Conservation (phyloP, 805 yeast genomes). For the Ogataea corticis region DNA sequence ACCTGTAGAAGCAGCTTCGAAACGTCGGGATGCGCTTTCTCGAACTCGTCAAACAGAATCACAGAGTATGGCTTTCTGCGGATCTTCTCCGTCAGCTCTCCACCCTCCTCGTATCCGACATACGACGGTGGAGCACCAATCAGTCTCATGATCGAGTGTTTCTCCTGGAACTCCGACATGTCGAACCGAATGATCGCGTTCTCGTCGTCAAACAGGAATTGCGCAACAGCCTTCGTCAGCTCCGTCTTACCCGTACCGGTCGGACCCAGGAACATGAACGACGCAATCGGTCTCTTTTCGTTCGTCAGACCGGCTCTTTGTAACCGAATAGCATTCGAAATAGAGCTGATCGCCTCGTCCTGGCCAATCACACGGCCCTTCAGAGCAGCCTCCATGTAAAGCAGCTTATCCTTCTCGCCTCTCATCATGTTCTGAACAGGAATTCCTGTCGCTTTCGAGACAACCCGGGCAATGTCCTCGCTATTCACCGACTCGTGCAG, state of each 20-base stretch:
- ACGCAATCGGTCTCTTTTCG: slow-evolving; percentile 93
- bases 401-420: slow-evolving; percentile 89
- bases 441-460: slow-evolving; percentile 93
- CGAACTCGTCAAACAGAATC: slow-evolving; percentile 92
- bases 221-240: slow-evolving; percentile 87
- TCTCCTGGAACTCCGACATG: slow-evolving; percentile 98
- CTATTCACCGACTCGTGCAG: slow-evolving; percentile 92
- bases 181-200: slow-evolving; percentile 87
- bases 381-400: slow-evolving; percentile 82
- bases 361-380: slow-evolving; percentile 87
- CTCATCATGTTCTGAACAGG: slow-evolving; percentile 89
- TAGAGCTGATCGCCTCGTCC: slow-evolving; percentile 88
- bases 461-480: slow-evolving; percentile 90
- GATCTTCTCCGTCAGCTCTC: slow-evolving; percentile 95
- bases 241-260: slow-evolving; percentile 99
- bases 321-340: slow-evolving; percentile 90
- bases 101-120: slow-evolving; percentile 94
- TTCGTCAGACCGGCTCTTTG: slow-evolving; percentile 96
- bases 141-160: slow-evolving; percentile 83
- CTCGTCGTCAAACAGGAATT: slow-evolving; percentile 88
- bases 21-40: slow-evolving; percentile 96
- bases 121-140: slow-evolving; percentile 99
- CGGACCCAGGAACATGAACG: slow-evolving; percentile 95
- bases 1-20: slow-evolving; percentile 89
- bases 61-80: slow-evolving; percentile 94